These are phyloP conservation scores for Hemerocallis citrina DNA, from an alignment of 106 monocot species.

Conservation along the genomic window DNA sequence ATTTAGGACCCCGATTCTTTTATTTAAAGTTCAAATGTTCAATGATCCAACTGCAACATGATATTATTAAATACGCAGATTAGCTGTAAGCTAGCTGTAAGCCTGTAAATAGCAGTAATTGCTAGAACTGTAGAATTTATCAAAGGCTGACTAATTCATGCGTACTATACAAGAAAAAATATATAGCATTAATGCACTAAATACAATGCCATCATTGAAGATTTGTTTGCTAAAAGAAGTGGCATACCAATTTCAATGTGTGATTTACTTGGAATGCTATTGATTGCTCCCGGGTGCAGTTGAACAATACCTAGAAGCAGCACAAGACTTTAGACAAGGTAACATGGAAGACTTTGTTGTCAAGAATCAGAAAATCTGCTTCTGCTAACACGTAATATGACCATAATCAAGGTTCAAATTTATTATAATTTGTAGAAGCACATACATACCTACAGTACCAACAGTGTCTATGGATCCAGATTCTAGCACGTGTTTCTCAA, in stretches of 20 bases:
- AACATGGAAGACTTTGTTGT: neutral
- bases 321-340: neutral
- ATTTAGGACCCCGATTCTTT: too few relatives aligned
- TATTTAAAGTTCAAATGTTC: too few relatives aligned
- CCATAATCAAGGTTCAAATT: neutral
- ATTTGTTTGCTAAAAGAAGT: slow-evolving; percentile 1
- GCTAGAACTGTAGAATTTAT: too few relatives aligned
- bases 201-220: too few relatives aligned
- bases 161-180: too few relatives aligned
- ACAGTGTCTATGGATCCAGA: slow-evolving; percentile 93
- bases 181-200: too few relatives aligned
- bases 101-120: too few relatives aligned
- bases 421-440: neutral
- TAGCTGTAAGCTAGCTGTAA: too few relatives aligned
- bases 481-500: slow-evolving; percentile 89
- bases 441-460: slow-evolving; percentile 77
- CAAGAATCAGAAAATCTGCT: neutral
- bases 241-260: slow-evolving; percentile 86
- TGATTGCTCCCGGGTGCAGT: slow-evolving; percentile 95
- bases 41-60: too few relatives aligned
- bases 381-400: neutral
- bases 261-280: slow-evolving; percentile 96
- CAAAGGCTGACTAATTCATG: too few relatives aligned
- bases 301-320: slow-evolving; percentile 68
- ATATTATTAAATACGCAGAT: too few relatives aligned